Evolutionary conservation across 306 rosid species (phyloP), one percentile per base, ranked within the genome.

Genomic region (Vigna mungo): DNA sequence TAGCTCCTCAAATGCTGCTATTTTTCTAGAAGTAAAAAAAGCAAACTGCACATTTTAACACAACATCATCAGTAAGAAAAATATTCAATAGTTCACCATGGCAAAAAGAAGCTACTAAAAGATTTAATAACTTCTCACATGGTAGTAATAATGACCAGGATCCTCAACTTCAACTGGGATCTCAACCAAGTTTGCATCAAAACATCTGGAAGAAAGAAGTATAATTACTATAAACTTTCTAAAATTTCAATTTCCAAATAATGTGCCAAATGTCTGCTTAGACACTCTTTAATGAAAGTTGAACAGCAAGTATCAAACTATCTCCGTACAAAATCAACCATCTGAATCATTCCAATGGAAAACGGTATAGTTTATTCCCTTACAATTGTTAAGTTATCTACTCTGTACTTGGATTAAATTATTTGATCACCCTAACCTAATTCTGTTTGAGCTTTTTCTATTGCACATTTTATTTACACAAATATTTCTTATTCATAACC

Each of bases 131-230:
- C 68, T 82, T 70, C 87, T 81, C 82, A 86, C 99, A 87, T 92
- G 99, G 84, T 92, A 92, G 80, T 86, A 91, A 68, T 43, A 78
- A 83, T 47, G 94, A 76, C 74, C 89, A 0, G 97, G 90, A 76
- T 80, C 82, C 86, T 96, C 99, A 68, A 96, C 81, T 79, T 96
- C 91, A 46, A 96, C 93, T 15, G 99, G 98, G 78, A 92, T 83
- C 59, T 79, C 96, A 70, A 91, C 78, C 90, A 96, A 82, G 90
- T 96, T 96, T 69, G 98, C 92, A 82, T 92, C 99, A 82, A 64
- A 85, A 84, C 99, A 96, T 74, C 99, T 96, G 82, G 74, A 15
- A 53, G 66, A 76, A 69, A 36, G 17, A 78, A 66, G 75, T 9
- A 39, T 17, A 71, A 21, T 83, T 18, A 21, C 17, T 2, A 41